Conservation (phyloP, 805 yeast genomes). For the Kurtzmaniella fragi region DNA sequence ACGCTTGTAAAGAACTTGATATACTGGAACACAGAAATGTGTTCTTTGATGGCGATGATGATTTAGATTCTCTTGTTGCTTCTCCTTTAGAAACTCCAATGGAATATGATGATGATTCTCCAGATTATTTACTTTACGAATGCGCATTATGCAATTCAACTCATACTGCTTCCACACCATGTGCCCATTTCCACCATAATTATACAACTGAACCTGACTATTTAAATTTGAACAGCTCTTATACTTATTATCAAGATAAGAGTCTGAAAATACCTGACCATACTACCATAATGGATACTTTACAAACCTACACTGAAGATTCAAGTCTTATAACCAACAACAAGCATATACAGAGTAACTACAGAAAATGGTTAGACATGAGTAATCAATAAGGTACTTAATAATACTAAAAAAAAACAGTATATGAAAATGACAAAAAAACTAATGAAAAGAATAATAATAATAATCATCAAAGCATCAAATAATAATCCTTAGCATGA, state of each 20-base stretch:
- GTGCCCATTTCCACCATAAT: background rate
- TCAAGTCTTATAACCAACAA: background rate
- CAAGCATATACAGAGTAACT: slow-evolving; percentile 4
- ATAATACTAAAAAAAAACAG: background rate
- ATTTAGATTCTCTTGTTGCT: background rate
- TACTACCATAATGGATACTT: slow-evolving; percentile 1
- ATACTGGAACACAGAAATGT: slow-evolving; percentile 3
- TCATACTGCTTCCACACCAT: slow-evolving; percentile 2
- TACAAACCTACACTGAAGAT: background rate
- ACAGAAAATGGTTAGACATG: slow-evolving; percentile 5
- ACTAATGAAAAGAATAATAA: background rate
- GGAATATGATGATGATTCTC: slow-evolving; percentile 1
- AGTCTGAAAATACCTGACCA: background rate
- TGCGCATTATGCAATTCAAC: slow-evolving; percentile 13
- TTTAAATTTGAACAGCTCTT: background rate
- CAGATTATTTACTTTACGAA: slow-evolving; percentile 11
- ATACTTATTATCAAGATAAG: background rate
- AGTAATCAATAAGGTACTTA: background rate
- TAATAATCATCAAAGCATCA: background rate
- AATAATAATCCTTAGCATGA: too few relatives aligned
- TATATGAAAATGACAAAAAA: background rate
- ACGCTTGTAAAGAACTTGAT: slow-evolving; percentile 14
- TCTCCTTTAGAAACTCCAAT: slow-evolving; percentile 3
- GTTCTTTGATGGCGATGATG: slow-evolving; percentile 4
- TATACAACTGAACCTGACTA: slow-evolving; percentile 1